phyloP scores from a whole-genome alignment of 2,329 filamentous ascomycete genomes.

The Phyllosticta citrichinensis region DNA sequence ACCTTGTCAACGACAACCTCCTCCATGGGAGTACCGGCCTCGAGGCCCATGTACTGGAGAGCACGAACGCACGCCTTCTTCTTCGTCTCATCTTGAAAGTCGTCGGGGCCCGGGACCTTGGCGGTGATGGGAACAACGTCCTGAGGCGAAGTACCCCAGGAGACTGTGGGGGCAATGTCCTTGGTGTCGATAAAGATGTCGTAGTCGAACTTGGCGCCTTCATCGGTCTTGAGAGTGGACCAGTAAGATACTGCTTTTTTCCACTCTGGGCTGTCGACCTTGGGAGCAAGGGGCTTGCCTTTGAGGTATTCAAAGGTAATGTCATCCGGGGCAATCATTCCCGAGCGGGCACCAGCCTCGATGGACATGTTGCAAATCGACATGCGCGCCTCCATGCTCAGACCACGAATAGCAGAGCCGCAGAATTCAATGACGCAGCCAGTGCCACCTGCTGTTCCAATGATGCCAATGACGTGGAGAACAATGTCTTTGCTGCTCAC shows the following conservation, averaged over 20 bases:
- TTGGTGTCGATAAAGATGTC: conserved; percentile 85
- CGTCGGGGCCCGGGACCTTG: conserved; percentile 79
- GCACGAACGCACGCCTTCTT: conserved; percentile 70
- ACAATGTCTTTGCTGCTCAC: conserved; percentile 96
- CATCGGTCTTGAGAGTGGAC: conserved; percentile 74
- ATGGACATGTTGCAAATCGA: conserved; percentile 99
- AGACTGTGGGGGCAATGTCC: conserved; percentile 87
- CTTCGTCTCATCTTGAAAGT: conserved; percentile 70
- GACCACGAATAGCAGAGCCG: conserved; percentile 76
- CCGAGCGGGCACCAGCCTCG: conserved; percentile 86
- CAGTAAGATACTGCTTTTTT: conserved; percentile 81
- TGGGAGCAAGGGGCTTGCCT: conserved; percentile 78
- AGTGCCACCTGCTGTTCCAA: conserved; percentile 90
- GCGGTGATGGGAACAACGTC: conserved; percentile 93
- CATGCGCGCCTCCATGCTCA: conserved; percentile 98
- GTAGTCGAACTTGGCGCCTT: conserved; percentile 80
- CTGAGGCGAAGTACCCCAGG: conserved; percentile 95
- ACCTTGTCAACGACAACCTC: conserved; percentile 92
- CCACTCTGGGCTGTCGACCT: conserved; percentile 78
- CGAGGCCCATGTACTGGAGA: conserved; percentile 93
- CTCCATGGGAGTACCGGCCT: conserved; percentile 76
- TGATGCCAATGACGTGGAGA: conserved; percentile 82
- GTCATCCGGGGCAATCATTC: conserved; percentile 94
- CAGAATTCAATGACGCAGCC: conserved; percentile 96
- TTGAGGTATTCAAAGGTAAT: conserved; percentile 93